Base-by-base conservation (phyloP, 345 rosid genomes). In the Ceriops decandra region DNA sequence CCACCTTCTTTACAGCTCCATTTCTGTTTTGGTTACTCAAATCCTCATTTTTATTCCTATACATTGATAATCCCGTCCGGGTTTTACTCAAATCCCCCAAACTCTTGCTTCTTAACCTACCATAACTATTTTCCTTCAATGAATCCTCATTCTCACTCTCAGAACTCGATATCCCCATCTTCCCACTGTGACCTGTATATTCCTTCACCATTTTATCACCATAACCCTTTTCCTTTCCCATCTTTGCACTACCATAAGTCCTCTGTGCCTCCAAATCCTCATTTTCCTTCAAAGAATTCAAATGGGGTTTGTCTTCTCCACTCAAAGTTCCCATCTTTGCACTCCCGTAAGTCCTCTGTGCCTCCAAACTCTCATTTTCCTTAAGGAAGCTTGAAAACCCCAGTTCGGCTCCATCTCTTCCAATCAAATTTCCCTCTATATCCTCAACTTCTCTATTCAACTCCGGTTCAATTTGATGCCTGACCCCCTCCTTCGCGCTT, bases 221-320 rank as follows among this genome's bases (percentile, higher is more conserved):
- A 38, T 38, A 35, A 15, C 28, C 17, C 5, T 52, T 33, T 61
- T 33, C 52, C 19, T 26, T 17, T 69, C 53, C 74, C 53, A 20
- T 17, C 72, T 27, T 64, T 36, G 24, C 63, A 20, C 35, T 63
- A 38, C 74, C 66, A 28, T 51, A 52, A 61, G 38, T 63, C 63
- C 65, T 73, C 35, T 68, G 59, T 24, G 59, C 59, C 17, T 72
- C 72, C 4, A 57, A 59, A 57, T 60, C 76, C 62, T 46, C 68
- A 57, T 52, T 31, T 61, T 33, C 52, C 33, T 35, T 10, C 10
- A 31, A 32, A 15, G 46, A 66, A 51, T n/a, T 58, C 26, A 65
- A 52, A 4, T 49, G 59, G 62, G 63, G 36, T 30, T 56, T 62
- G 54, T 52, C 72, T n/a, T 24, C 38, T 22, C 66, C 68, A 2